Base-by-base conservation (phyloP, 2,329 filamentous ascomycete genomes). In the Venturia oleaginea region DNA sequence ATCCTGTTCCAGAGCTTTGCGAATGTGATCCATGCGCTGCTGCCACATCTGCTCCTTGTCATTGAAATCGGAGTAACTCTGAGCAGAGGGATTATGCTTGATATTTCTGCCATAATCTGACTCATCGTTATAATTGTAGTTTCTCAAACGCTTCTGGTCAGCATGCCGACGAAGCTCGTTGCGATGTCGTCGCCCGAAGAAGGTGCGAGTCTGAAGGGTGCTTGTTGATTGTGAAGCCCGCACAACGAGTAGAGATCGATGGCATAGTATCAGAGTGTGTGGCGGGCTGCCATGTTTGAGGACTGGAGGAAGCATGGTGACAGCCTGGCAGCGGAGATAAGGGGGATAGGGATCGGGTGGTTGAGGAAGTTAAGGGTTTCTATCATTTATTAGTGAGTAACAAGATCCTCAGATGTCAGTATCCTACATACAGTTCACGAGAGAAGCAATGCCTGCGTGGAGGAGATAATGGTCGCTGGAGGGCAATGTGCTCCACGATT, bases 1-100 rank as follows among this genome's bases (percentile, higher is more conserved):
- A 64, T 65, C 64, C 13, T 64, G 13, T 19, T 65, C 59, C 4
- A 65, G 15, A 13, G 34, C 64, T 32, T 37, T 22, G 13, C 48
- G 27, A 19, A 65, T 42, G 17, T 57, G 19, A 30, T 64, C 55
- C 37, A 64, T 61, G 22, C 51, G 62, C 51, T 63, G 42, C 34
- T 57, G 30, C 62, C 62, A 63, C 5, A 62, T 30, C n/a, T 62
- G 13, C 24, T 62, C 60, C 38, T 27, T 42, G 42, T 24, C 7
- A 22, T 19, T 37, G 51, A 15, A 30, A 34, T 57, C 51, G 7
- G 15, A 30, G 11, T 8, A 10, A 15, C 22, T 30, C 22, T 57
- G 15, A 7, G 24, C 15, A 57, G 48, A 30, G 15, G 48, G 10
- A 15, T 19, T 54, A 4, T 54, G 24, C 27, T n/a, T 34, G 51